Percentiles rank a stretch among this genome's conserved stretches.
phyloP scores from a whole-genome alignment of 1,284 basidiomycete species.

The Microbotryum saponariae region DNA sequence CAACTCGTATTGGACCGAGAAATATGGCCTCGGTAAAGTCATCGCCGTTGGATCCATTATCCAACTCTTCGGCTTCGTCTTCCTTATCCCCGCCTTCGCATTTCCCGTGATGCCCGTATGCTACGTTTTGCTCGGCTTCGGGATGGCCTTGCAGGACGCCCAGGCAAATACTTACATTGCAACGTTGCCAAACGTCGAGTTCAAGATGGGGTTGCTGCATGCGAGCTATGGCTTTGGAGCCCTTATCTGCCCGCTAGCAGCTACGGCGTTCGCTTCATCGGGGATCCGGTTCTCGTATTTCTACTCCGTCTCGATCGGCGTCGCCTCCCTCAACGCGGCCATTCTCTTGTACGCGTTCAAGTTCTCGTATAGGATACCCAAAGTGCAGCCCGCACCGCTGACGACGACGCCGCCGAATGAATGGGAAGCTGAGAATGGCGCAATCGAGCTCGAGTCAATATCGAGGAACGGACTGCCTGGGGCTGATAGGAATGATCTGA shows the following conservation, averaged over 20 bases:
- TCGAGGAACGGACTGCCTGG: no score
- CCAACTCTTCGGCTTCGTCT: slow-evolving; percentile 20
- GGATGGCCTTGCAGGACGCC: slow-evolving; percentile 24
- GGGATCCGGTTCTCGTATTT: slow-evolving; percentile 23
- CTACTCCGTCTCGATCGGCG: slow-evolving; percentile 18
- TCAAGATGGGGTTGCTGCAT: slow-evolving; percentile 22
- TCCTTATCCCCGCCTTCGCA: slow-evolving; percentile 26
- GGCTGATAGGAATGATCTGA: no score
- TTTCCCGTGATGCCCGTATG: slow-evolving; percentile 23
- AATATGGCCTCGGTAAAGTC: slow-evolving; percentile 23
- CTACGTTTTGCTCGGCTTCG: slow-evolving; percentile 21
- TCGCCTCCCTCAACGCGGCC: slow-evolving; percentile 12
- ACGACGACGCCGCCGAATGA: slow-evolving; percentile 2
- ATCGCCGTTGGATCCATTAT: slow-evolving; percentile 18
- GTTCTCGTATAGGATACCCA: slow-evolving; percentile 22
- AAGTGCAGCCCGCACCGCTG: not conserved
- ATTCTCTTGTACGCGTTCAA: slow-evolving; percentile 22
- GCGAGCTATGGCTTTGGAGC: slow-evolving; percentile 25
- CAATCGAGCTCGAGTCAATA: not conserved
- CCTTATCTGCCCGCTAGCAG: slow-evolving; percentile 21
- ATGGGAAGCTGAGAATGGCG: not conserved
- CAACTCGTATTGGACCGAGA: not conserved
- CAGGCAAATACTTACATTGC: slow-evolving; percentile 27
- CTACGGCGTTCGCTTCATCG: slow-evolving; percentile 24
- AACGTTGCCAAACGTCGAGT: slow-evolving; percentile 11